phyloP scores from a whole-genome alignment of 2,329 filamentous ascomycete species.

The Colletotrichum sp. region DNA sequence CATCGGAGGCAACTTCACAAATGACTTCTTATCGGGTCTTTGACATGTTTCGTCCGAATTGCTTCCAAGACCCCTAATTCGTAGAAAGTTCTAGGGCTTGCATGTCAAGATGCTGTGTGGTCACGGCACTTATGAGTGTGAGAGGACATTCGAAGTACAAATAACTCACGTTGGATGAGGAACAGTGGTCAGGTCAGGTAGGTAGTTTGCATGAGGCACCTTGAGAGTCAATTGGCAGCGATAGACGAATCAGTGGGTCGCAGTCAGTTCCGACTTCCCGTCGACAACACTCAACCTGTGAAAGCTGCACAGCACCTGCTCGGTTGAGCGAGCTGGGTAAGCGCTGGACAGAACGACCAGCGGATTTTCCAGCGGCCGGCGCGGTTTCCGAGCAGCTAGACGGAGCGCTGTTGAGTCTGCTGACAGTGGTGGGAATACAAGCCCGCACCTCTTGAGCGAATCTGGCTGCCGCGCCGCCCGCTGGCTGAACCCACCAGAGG shows the following conservation, averaged over 20 bases:
- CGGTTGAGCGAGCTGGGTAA: neutral
- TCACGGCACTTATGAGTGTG: neutral
- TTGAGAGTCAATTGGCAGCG: neutral
- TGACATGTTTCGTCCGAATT: neutral
- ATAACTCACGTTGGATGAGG: neutral
- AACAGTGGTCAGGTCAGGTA: neutral
- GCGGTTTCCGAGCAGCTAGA: neutral
- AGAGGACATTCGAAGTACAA: neutral
- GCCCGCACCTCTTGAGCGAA: neutral
- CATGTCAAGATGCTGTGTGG: neutral
- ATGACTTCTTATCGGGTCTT: neutral
- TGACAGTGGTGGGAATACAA: neutral
- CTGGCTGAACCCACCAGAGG: neutral
- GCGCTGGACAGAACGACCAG: neutral
- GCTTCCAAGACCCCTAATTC: neutral
- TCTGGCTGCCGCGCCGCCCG: neutral
- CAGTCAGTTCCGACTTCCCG: neutral
- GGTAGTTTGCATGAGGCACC: neutral
- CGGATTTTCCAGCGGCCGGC: conserved; percentile 9
- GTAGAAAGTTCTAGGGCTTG: neutral
- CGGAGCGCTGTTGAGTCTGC: neutral
- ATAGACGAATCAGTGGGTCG: neutral
- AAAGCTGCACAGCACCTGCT: neutral
- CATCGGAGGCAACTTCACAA: neutral
- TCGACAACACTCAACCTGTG: neutral